Percentiles rank a stretch among this genome's conserved stretches.
These are phyloP conservation scores for Pichia paraexigua DNA, from an alignment of 805 yeast species.

Conservation along the genomic window DNA sequence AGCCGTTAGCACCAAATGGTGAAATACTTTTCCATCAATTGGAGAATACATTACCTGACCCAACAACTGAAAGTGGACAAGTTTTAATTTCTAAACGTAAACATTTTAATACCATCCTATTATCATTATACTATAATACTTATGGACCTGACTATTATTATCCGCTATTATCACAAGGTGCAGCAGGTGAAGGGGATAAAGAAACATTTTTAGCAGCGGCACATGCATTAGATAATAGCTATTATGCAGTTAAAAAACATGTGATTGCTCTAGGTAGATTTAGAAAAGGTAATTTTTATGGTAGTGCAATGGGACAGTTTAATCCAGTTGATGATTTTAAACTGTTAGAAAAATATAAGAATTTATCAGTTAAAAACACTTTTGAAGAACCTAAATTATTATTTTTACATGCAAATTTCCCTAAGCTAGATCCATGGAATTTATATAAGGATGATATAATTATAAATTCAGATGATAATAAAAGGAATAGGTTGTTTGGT, in stretches of 20 bases:
- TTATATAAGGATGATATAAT: conserved; percentile 36
- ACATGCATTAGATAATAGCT: conserved; percentile 48
- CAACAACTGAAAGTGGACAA: conserved; percentile 62
- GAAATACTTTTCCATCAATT: conserved; percentile 48
- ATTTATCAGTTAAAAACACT: conserved; percentile 11
- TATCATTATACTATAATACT: conserved; percentile 53
- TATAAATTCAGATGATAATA: conserved; percentile 30
- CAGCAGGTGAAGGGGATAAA: conserved; percentile 51
- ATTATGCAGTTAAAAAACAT: conserved; percentile 51
- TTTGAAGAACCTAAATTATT: conserved; percentile 28
- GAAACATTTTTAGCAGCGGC: conserved; percentile 51
- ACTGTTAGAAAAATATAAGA: conserved; percentile 22
- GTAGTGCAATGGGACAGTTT: conserved; percentile 72
- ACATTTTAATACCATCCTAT: conserved; percentile 44
- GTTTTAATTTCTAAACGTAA: conserved; percentile 46
- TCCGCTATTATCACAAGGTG: conserved; percentile 41
- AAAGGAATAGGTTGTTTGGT: conserved; percentile 50
- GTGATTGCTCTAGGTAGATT: conserved; percentile 49
- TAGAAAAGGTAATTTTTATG: conserved; percentile 37
- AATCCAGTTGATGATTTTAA: conserved; percentile 57
- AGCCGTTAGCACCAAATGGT: conserved; percentile 39
- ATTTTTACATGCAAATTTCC: conserved; percentile 61
- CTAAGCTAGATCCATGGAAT: conserved; percentile 57
- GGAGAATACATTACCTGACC: conserved; percentile 54
- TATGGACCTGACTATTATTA: conserved; percentile 53